Conservation (phyloP, 2,329 filamentous ascomycete genomes). For the Clonostachys byssicola region DNA sequence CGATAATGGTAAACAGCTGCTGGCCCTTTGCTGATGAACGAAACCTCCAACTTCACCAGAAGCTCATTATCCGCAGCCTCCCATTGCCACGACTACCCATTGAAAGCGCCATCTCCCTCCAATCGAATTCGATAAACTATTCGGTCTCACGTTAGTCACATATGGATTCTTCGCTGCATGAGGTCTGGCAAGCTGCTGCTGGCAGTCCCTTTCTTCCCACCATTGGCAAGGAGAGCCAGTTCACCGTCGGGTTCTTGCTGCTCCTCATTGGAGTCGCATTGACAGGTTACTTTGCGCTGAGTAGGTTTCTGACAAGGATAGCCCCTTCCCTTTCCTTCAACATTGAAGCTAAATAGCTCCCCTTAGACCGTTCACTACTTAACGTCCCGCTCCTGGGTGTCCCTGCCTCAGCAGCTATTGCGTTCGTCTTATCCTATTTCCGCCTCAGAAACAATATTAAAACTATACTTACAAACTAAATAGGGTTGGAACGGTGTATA, state of each 20-base stretch:
- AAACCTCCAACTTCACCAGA: no score
- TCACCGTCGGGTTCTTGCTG: conserved; percentile 73
- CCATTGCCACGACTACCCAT: no score
- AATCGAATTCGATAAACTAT: neutral
- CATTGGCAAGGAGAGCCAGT: conserved; percentile 79
- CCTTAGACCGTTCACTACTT: conserved; percentile 72
- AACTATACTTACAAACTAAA: no score
- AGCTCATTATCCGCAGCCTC: no score
- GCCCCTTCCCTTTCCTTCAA: neutral
- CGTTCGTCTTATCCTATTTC: conserved; percentile 54
- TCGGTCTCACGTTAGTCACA: conserved; percentile 19
- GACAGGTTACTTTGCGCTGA: conserved; percentile 78
- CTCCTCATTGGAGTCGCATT: conserved; percentile 69
- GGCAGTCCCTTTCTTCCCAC: conserved; percentile 78
- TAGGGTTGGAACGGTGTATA: conserved; percentile 88
- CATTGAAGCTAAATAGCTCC: conserved; percentile 8
- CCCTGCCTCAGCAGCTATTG: conserved; percentile 84
- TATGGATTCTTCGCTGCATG: conserved; percentile 79
- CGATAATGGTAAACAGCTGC: no score
- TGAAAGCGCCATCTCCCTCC: no score
- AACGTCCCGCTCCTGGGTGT: conserved; percentile 76
- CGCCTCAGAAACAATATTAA: conserved; percentile 4
- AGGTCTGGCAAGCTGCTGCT: conserved; percentile 91
- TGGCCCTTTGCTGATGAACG: no score
- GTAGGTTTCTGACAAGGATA: conserved; percentile 45